Percentiles rank a stretch among this genome's conserved stretches.
These are phyloP conservation scores for Arctostaphylos glauca DNA, from an alignment of 148 eudicot species.

Conservation along the genomic window DNA sequence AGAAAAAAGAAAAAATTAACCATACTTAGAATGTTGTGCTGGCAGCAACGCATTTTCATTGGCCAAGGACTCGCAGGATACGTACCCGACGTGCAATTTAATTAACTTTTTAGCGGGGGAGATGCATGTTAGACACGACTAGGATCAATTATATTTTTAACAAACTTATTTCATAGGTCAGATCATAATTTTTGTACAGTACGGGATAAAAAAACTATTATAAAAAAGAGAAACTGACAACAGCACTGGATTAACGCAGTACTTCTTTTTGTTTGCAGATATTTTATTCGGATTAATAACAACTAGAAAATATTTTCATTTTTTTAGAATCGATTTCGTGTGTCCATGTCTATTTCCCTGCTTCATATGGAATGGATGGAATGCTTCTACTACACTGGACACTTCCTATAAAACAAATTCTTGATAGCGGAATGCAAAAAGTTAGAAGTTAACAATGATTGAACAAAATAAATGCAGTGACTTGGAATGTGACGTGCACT, in stretches of 20 bases:
- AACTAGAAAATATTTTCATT: not conserved
- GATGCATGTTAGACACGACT: not conserved
- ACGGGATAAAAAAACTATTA: too few species aligned
- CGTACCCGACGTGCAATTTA: not conserved
- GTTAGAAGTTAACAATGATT: not conserved
- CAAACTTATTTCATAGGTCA: too few species aligned
- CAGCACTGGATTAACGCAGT: not conserved
- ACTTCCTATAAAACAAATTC: not conserved
- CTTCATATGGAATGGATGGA: not conserved
- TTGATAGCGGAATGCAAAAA: not conserved
- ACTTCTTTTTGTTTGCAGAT: not conserved
- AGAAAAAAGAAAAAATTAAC: not conserved
- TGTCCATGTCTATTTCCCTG: not conserved
- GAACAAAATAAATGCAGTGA: conserved; percentile 52
- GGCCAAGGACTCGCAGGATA: not conserved
- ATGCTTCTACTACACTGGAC: not conserved
- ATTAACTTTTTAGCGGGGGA: not conserved
- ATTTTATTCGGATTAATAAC: not conserved
- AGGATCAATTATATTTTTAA: too few species aligned
- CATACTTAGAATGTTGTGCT: not conserved
- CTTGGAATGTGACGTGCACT: conserved; percentile 88
- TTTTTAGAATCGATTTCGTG: not conserved
- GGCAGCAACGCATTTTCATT: not conserved
- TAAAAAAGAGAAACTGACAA: too few species aligned
- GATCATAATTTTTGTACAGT: too few species aligned